Percentiles rank a stretch among this genome's conserved stretches.
phyloP scores from a whole-genome alignment of 2,329 filamentous ascomycete genomes.

The Trichothecium roseum region DNA sequence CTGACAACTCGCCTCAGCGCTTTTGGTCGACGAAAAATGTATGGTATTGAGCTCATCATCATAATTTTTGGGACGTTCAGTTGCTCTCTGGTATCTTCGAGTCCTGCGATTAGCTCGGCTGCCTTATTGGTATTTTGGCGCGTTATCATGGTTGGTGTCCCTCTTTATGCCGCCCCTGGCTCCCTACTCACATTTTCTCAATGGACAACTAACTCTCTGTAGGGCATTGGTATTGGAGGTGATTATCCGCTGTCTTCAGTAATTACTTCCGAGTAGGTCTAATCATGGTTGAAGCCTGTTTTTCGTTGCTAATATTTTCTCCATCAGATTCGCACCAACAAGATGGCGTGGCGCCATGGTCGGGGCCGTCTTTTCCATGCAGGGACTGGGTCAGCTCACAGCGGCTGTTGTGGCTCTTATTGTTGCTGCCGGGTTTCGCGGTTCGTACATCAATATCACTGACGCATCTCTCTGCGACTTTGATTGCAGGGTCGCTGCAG shows the following conservation, averaged over 20 bases:
- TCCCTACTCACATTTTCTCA: not conserved
- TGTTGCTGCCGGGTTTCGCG: constrained; percentile 54
- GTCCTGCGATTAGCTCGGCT: constrained; percentile 47
- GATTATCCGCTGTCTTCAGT: constrained; percentile 75
- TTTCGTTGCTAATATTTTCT: constrained; percentile 8
- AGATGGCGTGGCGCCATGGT: constrained; percentile 78
- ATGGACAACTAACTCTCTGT: constrained; percentile 8
- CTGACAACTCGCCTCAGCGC: constrained; percentile 20
- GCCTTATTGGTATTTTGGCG: constrained; percentile 64
- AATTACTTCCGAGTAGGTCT: constrained; percentile 60
- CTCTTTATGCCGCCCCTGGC: not conserved
- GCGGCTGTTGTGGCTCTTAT: constrained; percentile 63
- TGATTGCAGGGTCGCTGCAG: constrained; percentile 58
- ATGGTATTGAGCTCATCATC: constrained; percentile 65
- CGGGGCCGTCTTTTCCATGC: constrained; percentile 75
- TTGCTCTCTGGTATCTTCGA: constrained; percentile 52
- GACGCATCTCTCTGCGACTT: constrained; percentile 41
- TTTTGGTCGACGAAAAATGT: constrained; percentile 71
- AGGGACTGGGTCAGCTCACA: constrained; percentile 68
- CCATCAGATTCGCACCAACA: constrained; percentile 62
- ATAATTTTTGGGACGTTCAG: constrained; percentile 62
- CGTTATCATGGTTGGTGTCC: constrained; percentile 51
- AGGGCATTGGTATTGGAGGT: constrained; percentile 66
- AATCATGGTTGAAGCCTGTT: not conserved
- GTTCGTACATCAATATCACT: constrained; percentile 31